These are phyloP conservation scores for Solanum pimpinellifolium DNA, from an alignment of 257 asterid species.

Conservation along the genomic window DNA sequence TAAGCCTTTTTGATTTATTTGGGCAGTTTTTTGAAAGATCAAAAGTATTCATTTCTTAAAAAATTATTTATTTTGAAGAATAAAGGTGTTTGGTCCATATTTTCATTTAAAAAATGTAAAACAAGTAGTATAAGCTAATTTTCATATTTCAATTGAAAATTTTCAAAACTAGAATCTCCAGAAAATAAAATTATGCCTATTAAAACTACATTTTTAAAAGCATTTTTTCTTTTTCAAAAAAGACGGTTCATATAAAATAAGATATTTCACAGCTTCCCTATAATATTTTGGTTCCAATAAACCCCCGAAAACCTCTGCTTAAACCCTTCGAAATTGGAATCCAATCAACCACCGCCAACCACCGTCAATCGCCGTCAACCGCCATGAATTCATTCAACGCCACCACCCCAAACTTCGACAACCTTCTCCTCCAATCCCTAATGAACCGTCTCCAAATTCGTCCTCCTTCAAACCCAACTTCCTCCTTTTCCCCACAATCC, in stretches of 20 bases:
- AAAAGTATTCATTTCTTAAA: not conserved
- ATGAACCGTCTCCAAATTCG: slow-evolving; percentile 72
- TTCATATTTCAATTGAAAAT: not conserved
- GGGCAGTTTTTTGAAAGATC: not conserved
- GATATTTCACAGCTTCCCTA: not conserved
- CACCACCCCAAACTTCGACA: slow-evolving; percentile 75
- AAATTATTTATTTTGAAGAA: not conserved
- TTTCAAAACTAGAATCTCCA: too few species aligned
- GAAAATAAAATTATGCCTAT: too few species aligned
- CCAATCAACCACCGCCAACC: slow-evolving; percentile 6
- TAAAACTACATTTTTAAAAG: too few species aligned
- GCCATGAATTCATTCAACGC: slow-evolving; percentile 31
- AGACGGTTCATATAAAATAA: not conserved
- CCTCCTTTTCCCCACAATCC: slow-evolving; percentile 34
- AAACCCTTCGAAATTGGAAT: slow-evolving; percentile 12
- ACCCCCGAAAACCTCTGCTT: slow-evolving; percentile 26
- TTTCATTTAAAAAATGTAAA: too few species aligned
- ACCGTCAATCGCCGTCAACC: not conserved
- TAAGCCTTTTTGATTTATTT: not conserved
- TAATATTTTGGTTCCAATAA: not conserved
- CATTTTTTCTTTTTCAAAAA: not conserved
- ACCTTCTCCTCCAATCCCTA: slow-evolving; percentile 74
- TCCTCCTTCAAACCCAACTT: slow-evolving; percentile 28
- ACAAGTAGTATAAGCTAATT: not conserved
- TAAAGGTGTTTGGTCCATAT: not conserved